phyloP scores from a whole-genome alignment of 1,284 basidiomycete genomes.

The Ustilago curta region DNA sequence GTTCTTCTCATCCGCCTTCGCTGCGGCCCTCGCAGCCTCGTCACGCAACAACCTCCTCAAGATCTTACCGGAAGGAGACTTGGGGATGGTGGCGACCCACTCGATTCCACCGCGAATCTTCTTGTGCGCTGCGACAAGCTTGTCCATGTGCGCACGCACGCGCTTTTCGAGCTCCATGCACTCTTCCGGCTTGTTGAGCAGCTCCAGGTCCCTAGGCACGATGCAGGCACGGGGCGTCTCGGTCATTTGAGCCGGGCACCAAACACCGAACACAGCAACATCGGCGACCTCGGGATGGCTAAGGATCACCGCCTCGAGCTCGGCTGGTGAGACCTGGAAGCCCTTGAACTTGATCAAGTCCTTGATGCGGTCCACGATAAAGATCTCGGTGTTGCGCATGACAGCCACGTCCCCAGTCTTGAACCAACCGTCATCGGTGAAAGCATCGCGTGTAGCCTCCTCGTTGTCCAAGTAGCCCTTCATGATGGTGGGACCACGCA shows the following conservation, averaged over 20 bases:
- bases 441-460: conserved; percentile 37
- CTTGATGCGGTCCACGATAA: conserved; percentile 61
- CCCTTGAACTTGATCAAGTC: conserved; percentile 59
- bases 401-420: conserved; percentile 60
- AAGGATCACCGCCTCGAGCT: conserved; percentile 52
- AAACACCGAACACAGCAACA: conserved; percentile 45
- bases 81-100: conserved; percentile 62
- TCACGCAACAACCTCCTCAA: conserved; percentile 53
- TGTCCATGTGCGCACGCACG: conserved; percentile 39
- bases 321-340: conserved; percentile 61
- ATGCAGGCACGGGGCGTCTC: conserved; percentile 67
- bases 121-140: conserved; percentile 68
- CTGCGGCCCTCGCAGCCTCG: conserved; percentile 37
- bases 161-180: conserved; percentile 59
- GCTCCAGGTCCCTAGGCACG: conserved; percentile 49
- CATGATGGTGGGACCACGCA: conserved; percentile 50
- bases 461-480: conserved; percentile 58
- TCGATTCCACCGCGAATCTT: conserved; percentile 67
- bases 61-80: conserved; percentile 64
- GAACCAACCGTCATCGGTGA: conserved; percentile 59
- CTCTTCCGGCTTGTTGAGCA: conserved; percentile 58
- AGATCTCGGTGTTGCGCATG: conserved; percentile 55
- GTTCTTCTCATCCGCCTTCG: conserved; percentile 32
- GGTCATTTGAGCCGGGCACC: conserved; percentile 45
- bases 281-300: conserved; percentile 52